These are phyloP conservation scores for Penicillium turbatum DNA, from an alignment of 495 filamentous ascomycete species.

Conservation along the genomic window DNA sequence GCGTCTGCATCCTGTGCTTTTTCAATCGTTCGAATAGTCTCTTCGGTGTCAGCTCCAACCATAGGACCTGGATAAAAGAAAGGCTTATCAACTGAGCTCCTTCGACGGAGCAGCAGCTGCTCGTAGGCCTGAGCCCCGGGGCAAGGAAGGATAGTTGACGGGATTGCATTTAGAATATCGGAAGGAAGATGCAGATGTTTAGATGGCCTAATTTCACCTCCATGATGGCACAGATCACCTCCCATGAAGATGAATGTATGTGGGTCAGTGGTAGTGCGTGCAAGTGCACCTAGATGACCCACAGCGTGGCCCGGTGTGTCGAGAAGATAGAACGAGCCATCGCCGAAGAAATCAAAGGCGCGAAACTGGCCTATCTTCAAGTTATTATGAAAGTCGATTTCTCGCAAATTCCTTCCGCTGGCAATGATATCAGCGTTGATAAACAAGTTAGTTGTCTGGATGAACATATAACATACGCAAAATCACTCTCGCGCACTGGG, in stretches of 20 bases:
- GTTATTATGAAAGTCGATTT: slow-evolving; percentile 45
- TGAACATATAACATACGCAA: slow-evolving; percentile 31
- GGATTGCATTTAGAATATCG: not conserved
- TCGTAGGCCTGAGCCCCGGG: not conserved
- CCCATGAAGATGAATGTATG: slow-evolving; percentile 44
- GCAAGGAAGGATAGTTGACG: not conserved
- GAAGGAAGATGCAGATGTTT: slow-evolving; percentile 4
- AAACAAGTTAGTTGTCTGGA: slow-evolving; percentile 14
- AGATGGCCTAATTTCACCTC: slow-evolving; percentile 50
- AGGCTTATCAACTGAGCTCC: not conserved
- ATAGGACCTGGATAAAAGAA: slow-evolving; percentile 8
- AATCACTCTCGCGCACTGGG: slow-evolving; percentile 41
- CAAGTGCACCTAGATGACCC: slow-evolving; percentile 38
- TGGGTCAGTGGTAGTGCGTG: slow-evolving; percentile 28
- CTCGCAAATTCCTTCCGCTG: slow-evolving; percentile 33
- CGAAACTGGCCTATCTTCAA: slow-evolving; percentile 29
- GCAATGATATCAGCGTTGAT: not conserved
- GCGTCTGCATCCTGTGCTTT: slow-evolving; percentile 49
- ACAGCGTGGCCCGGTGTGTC: slow-evolving; percentile 39
- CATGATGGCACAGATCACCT: slow-evolving; percentile 52
- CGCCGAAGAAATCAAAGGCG: slow-evolving; percentile 50
- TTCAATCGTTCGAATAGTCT: slow-evolving; percentile 33
- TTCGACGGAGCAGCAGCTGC: not conserved
- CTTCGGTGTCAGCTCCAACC: slow-evolving; percentile 5
- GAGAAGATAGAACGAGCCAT: slow-evolving; percentile 46